Conservation (phyloP, 805 yeast species). For the Jamesozyma rosinii region DNA sequence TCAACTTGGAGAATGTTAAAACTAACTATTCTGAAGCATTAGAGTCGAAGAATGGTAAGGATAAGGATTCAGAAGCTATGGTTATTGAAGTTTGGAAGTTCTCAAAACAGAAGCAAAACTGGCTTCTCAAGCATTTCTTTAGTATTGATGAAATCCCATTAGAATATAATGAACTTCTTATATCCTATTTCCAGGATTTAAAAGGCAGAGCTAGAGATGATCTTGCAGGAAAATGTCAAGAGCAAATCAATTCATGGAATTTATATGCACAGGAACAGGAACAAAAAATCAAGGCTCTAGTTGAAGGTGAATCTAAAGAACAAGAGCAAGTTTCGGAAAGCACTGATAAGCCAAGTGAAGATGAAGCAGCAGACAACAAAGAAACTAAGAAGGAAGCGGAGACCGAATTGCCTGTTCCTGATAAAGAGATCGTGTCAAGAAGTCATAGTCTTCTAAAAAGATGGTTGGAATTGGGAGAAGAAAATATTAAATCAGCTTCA, state of each 20-base stretch:
- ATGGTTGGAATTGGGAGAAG: constrained; percentile 9
- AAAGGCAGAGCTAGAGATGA: constrained; percentile 20
- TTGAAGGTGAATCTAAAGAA: constrained; percentile 12
- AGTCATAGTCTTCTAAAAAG: constrained; percentile 12
- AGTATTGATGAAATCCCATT: constrained; percentile 21
- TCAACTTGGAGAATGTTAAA: constrained; percentile 18
- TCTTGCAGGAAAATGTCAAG: constrained; percentile 15
- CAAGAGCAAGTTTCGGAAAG: constrained; percentile 4
- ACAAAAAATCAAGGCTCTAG: constrained; percentile 16
- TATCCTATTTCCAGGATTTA: constrained; percentile 24
- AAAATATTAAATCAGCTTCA: constrained; percentile 3
- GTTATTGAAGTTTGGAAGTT: constrained; percentile 31
- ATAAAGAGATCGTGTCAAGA: constrained; percentile 19
- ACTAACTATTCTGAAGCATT: constrained; percentile 11
- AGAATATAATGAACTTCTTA: constrained; percentile 21
- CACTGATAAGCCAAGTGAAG: constrained; percentile 8
- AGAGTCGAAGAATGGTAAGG: constrained; percentile 4
- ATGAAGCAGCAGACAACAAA: constrained; percentile 5
- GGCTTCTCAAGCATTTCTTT: constrained; percentile 29
- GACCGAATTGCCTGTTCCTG: constrained; percentile 15
- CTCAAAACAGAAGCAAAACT: constrained; percentile 31
- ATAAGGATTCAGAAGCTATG: constrained; percentile 7
- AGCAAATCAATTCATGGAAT: constrained; percentile 21
- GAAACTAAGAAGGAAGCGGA: constrained; percentile 5
- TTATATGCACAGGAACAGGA: constrained; percentile 18